Percentiles rank a stretch among this genome's conserved stretches.
These are phyloP conservation scores for Quambalaria eucalypti DNA, from an alignment of 1,284 basidiomycete species.

Conservation along the genomic window DNA sequence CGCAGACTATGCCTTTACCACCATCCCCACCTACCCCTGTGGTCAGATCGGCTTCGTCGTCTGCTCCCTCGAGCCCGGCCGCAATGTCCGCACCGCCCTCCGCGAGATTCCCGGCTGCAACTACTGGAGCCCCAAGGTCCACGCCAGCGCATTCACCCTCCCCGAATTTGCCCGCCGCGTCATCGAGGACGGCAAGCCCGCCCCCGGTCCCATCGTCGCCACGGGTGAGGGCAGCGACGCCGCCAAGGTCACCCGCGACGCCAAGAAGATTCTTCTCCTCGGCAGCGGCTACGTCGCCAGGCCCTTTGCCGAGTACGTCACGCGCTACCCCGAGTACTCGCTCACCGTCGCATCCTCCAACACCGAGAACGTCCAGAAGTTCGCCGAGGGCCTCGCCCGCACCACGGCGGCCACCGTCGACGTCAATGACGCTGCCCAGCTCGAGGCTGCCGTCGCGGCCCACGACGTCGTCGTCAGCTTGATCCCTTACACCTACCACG, in stretches of 20 bases:
- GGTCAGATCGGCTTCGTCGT: conserved; percentile 95
- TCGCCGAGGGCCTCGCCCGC: conserved; percentile 61
- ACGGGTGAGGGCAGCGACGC: conserved; percentile 52
- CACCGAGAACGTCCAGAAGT: conserved; percentile 56
- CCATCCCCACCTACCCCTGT: conserved; percentile 93
- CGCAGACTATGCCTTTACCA: conserved; percentile 86
- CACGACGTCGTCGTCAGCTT: conserved; percentile 92
- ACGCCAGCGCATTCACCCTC: conserved; percentile 74
- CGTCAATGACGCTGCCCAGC: conserved; percentile 63
- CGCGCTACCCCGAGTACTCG: conserved; percentile 69
- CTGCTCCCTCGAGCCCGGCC: conserved; percentile 61
- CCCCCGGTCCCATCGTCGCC: conserved; percentile 38
- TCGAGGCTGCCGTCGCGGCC: conserved; percentile 70
- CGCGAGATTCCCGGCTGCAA: conserved; percentile 54
- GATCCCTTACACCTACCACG: conserved; percentile 91
- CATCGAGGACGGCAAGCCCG: conserved; percentile 43
- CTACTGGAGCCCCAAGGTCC: conserved; percentile 81
- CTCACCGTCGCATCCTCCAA: conserved; percentile 59
- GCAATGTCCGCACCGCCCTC: conserved; percentile 52
- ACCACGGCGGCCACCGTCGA: conserved; percentile 72
- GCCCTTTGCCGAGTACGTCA: conserved; percentile 86
- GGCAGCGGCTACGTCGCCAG: conserved; percentile 91
- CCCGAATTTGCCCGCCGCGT: conserved; percentile 74
- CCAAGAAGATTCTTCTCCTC: conserved; percentile 77
- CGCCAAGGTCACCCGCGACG: conserved; percentile 18